phyloP scores from a whole-genome alignment of 2,329 filamentous ascomycete species.

The Cladosporium oxysporum region DNA sequence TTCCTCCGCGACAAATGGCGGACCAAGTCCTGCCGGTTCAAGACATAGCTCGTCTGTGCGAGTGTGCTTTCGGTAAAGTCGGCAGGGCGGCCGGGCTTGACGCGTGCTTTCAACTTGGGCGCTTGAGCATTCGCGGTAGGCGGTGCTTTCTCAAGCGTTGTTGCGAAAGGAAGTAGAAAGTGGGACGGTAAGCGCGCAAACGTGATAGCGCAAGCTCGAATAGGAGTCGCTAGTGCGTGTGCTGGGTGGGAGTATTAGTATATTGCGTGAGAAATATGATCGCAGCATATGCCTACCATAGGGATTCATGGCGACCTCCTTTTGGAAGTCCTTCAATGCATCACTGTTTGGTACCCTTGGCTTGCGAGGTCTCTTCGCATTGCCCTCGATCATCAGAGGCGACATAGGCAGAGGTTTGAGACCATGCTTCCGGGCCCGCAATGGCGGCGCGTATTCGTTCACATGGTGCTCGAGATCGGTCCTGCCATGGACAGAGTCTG shows the following conservation, averaged over 20 bases:
- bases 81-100: constrained; percentile 52
- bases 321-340: constrained; percentile 55
- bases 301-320: constrained; percentile 61
- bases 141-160: constrained; percentile 40
- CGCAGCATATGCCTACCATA: constrained; percentile 54
- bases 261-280: neutral
- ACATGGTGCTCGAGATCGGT: neutral
- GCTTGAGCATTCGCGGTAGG: constrained; percentile 53
- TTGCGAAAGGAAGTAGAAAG: constrained; percentile 64
- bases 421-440: constrained; percentile 39
- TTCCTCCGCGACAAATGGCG: constrained; percentile 44
- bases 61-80: constrained; percentile 47
- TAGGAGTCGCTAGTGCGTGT: constrained; percentile 60
- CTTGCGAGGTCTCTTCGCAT: constrained; percentile 37
- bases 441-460: constrained; percentile 36
- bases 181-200: constrained; percentile 55
- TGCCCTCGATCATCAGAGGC: constrained; percentile 47
- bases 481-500: neutral
- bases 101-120: neutral
- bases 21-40: constrained; percentile 20
- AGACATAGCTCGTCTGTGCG: constrained; percentile 27
- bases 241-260: constrained; percentile 46
- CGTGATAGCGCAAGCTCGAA: constrained; percentile 60
- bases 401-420: constrained; percentile 47
- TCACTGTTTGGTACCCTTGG: constrained; percentile 31